phyloP scores from a whole-genome alignment of 2,329 filamentous ascomycete genomes.

The Fusarium chaquense region DNA sequence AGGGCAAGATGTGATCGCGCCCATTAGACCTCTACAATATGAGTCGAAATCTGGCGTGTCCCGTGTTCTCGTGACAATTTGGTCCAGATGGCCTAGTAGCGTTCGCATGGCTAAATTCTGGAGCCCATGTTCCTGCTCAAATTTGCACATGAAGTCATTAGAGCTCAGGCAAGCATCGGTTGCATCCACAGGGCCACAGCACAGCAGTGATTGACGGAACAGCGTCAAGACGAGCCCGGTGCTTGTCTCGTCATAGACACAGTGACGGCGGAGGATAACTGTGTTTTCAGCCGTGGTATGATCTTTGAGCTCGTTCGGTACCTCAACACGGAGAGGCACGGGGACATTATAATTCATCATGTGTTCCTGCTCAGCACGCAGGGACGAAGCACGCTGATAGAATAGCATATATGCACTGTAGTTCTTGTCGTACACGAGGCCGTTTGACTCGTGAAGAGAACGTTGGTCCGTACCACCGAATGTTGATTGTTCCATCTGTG shows the following conservation, averaged over 20 bases:
- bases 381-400: conserved; percentile 82
- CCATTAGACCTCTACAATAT: conserved; percentile 63
- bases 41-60: conserved; percentile 72
- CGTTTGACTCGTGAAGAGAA: conserved; percentile 59
- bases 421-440: conserved; percentile 71
- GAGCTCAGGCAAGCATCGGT: conserved; percentile 9
- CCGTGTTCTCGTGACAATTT: conserved; percentile 78
- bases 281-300: conserved; percentile 80
- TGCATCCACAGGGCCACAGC: conserved; percentile 51
- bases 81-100: conserved; percentile 76
- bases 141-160: conserved; percentile 15
- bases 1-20: conserved; percentile 61
- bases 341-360: conserved; percentile 53
- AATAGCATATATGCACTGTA: conserved; percentile 98
- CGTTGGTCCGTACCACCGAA: conserved; percentile 79
- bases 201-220: conserved; percentile 66
- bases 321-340: conserved; percentile 56
- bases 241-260: conserved; percentile 80
- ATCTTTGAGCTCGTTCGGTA: conserved; percentile 62
- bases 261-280: conserved; percentile 78
- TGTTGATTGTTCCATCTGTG: conserved; percentile 78
- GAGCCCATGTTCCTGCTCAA: conserved; percentile 44
- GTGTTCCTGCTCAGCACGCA: conserved; percentile 65
- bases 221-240: conserved; percentile 73
- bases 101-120: conserved; percentile 66